phyloP scores from a whole-genome alignment of 371 early-diverging fungal genomes.

The Astathelohania contejeani region DNA sequence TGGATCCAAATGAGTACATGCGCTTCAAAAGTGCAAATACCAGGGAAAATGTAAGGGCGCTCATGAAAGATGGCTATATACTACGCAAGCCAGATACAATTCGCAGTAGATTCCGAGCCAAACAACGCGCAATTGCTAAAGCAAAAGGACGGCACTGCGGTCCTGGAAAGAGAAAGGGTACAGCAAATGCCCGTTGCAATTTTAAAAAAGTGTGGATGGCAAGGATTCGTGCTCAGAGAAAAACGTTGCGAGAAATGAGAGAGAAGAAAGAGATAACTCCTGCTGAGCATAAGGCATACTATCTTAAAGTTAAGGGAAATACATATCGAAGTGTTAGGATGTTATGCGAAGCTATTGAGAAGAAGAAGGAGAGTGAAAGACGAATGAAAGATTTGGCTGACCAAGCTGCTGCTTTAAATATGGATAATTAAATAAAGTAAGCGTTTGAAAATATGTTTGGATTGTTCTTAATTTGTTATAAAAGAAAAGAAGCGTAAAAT shows the following conservation, averaged over 20 bases:
- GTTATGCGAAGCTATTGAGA: conserved; percentile 95
- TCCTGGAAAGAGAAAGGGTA: conserved; percentile 89
- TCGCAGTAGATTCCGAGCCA: conserved; percentile 84
- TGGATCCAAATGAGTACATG: conserved; percentile 88
- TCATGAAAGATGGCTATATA: conserved; percentile 85
- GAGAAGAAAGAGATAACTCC: conserved; percentile 72
- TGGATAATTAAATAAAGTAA: conserved; percentile 12
- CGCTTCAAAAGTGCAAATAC: conserved; percentile 89
- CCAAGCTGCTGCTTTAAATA: conserved; percentile 71
- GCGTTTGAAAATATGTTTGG: too few relatives aligned
- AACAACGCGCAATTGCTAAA: conserved; percentile 76
- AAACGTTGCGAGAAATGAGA: conserved; percentile 85
- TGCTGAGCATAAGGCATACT: conserved; percentile 89
- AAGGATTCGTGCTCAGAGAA: conserved; percentile 89
- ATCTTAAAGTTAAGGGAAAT: conserved; percentile 98
- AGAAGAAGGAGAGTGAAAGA: conserved; percentile 94
- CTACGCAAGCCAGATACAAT: conserved; percentile 78
- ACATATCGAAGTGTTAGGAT: conserved; percentile 99
- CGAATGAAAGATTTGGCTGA: conserved; percentile 78
- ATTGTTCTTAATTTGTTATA: too few relatives aligned
- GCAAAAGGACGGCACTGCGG: conserved; percentile 96
- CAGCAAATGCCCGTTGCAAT: conserved; percentile 96
- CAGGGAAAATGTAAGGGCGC: conserved; percentile 73
- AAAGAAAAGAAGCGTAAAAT: too few relatives aligned
- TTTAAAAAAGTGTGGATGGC: conserved; percentile 91